Evolutionary conservation across 2,329 filamentous ascomycete species (phyloP).

Genomic region (Neofusicoccum kwambonambiense): DNA sequence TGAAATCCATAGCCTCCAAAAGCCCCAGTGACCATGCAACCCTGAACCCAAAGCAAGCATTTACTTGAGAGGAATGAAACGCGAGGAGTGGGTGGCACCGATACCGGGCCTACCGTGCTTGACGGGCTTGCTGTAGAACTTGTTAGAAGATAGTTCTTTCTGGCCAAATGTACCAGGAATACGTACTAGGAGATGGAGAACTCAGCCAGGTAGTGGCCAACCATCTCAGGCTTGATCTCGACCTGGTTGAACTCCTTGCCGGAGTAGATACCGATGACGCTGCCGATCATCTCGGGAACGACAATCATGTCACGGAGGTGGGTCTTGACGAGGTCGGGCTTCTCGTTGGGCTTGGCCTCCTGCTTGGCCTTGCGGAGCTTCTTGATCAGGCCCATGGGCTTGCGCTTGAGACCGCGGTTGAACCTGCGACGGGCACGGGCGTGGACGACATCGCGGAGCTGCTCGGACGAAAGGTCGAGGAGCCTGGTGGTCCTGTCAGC

Average conservation of each 20-base stretch:
- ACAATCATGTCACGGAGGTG: conserved; percentile 99
- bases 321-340: conserved; percentile 98
- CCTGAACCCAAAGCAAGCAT: conserved; percentile 38
- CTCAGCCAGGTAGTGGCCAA: conserved; percentile 98
- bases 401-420: conserved; percentile 99
- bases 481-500: conserved; percentile 61
- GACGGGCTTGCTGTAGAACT: conserved; percentile 80
- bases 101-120: conserved; percentile 99
- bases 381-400: conserved; percentile 99
- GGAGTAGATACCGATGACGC: conserved; percentile 98
- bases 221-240: conserved; percentile 99
- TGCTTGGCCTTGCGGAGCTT: conserved; percentile 99
- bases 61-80: conserved; percentile 99
- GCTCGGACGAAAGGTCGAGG: conserved; percentile 96
- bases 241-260: conserved; percentile 99
- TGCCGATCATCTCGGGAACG: conserved; percentile 99
- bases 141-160: conserved; percentile 51
- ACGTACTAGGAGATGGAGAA: conserved; percentile 99
- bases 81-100: conserved; percentile 99
- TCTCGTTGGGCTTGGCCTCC: conserved; percentile 99
- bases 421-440: conserved; percentile 97
- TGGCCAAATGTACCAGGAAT: neutral
- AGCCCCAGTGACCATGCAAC: conserved; percentile 41
- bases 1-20: conserved; percentile 39
- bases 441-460: conserved; percentile 99